Base-by-base conservation (phyloP, 2,329 filamentous ascomycete genomes). In the Botryotinia globosa region DNA sequence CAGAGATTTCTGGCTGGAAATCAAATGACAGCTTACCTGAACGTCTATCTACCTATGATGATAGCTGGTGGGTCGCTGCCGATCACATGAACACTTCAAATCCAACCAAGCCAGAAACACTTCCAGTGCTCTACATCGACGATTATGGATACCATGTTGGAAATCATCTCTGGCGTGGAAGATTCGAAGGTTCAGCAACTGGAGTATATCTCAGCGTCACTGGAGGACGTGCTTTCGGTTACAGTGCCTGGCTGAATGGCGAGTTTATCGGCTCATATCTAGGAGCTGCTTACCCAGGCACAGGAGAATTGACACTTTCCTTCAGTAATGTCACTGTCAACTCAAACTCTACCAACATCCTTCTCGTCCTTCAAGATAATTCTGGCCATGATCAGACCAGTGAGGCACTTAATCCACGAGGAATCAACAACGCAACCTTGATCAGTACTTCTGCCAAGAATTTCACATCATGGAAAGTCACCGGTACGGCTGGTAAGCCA, bases 301-400 rank as follows among this genome's bases (percentile, higher is more conserved):
- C 79, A 2, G 81, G 82, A 4, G 81, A 80, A 5, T 76, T 81
- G 18, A 56, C 58, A 69, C 63, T 62, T 22, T 75, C 67, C 16
- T 73, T 73, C 39, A 78, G 81, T 59, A 86, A 87, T 61, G 83
- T 82, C 3, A 85, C 84, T 2, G 75, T 87, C 0, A 80, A 81
- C 39, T 45, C 51, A 32, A 72, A 72, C 10, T 56, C 61, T 44
- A 75, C 80, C 0, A 87, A 88, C 71, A 79, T 85, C 2, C 81
- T 89, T 4, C 83, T 88, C 20, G 80, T 89, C 7, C 80, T 89
- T 29, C 86, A 88, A 78, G 86, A 90, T 75, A 85, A 89, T 80
- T 87, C 85, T 14, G 88, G 88, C 14, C 87, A 90, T 76, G 87
- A 89, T 63, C 83, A 87, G 34, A 85, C 84, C 0, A 82, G 82